Evolutionary conservation across 2,329 filamentous ascomycete genomes (phyloP), one percentile per base, ranked within the genome.

Genomic region (Capronia americana): DNA sequence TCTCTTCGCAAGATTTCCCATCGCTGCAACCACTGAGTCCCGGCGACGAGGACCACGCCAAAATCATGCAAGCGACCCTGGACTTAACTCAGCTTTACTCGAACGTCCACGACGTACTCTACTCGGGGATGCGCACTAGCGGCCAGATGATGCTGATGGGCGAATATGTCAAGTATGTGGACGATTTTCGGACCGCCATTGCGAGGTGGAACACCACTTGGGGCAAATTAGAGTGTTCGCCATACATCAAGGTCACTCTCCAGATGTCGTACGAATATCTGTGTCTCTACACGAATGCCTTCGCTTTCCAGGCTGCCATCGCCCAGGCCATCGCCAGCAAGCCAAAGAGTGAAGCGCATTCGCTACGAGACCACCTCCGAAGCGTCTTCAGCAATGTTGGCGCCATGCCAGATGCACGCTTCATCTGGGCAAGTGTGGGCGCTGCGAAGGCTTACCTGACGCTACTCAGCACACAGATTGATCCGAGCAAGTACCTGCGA

Each of bases 81-180:
- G 90, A 92, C 71, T 79, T 92, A 26, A 92, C 89, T 0, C 87
- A 91, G 70, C 81, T 92, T 1, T 91, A 91, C 73, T 88, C 87
- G 23, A 92, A 91, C 71, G 88, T 91, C 0, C 89, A 92, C 64
- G 89, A 92, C 72, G 87, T 91, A 0, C 78, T 92, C 1, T 92
- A 92, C 75, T 90, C 89, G 0, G 90, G 89, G 6, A 88, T 88
- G 59, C 87, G 87, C 20, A 88, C 88, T 50, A 88, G 88, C 63
- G 88, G 89, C 74, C 87, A 91, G 64, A 85, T 89, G 68, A 90
- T 91, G 78, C 80, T 90, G 30, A 88, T 88, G 73, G 89, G 89
- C 1, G 87, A 90, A 70, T 91, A 91, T 73, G 89, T 91, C 67
- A 88, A 91, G 73, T 91, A 91, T 70, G 88, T 92, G 68, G 90